Percentiles rank a stretch among this genome's conserved stretches.
These are phyloP conservation scores for Coemansia sp. DNA, from an alignment of 192 early-diverging fungal species.

Conservation along the genomic window DNA sequence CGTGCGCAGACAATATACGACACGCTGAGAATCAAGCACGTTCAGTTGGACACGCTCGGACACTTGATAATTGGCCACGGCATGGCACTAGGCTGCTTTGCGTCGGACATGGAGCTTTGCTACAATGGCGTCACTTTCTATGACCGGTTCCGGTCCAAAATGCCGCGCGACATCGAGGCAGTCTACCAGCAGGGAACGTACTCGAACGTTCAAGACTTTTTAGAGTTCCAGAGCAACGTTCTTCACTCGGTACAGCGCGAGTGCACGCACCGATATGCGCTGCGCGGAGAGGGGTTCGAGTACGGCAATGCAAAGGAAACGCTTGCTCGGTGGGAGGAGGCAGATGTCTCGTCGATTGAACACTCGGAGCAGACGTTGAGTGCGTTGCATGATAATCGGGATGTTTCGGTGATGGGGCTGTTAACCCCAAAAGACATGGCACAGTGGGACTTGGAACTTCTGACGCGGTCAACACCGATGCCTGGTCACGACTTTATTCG, in stretches of 20 bases:
- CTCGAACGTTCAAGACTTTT: constrained; percentile 88
- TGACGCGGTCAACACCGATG: constrained; percentile 42
- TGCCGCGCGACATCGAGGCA: constrained; percentile 83
- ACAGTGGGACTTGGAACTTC: constrained; percentile 37
- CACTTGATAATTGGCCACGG: constrained; percentile 49
- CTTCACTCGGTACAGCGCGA: constrained; percentile 72
- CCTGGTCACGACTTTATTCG: constrained; percentile 23
- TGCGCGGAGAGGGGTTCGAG: constrained; percentile 63
- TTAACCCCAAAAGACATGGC: constrained; percentile 25
- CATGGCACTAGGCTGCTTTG: constrained; percentile 29
- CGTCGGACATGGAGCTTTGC: constrained; percentile 55
- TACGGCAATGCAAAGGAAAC: constrained; percentile 54
- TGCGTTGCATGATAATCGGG: constrained; percentile 66
- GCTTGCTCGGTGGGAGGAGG: constrained; percentile 57
- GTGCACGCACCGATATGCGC: constrained; percentile 63
- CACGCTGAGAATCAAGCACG: constrained; percentile 84
- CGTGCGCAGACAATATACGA: constrained; percentile 63
- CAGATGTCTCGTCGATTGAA: constrained; percentile 57
- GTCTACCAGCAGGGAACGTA: constrained; percentile 83
- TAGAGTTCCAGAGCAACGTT: constrained; percentile 74
- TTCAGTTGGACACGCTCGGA: constrained; percentile 82
- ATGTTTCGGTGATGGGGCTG: constrained; percentile 61
- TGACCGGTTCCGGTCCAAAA: constrained; percentile 71
- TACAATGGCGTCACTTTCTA: constrained; percentile 74
- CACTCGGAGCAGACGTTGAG: constrained; percentile 55